Base-by-base conservation (phyloP, 352 stramenopile genomes). In the Pythium sukuiense region DNA sequence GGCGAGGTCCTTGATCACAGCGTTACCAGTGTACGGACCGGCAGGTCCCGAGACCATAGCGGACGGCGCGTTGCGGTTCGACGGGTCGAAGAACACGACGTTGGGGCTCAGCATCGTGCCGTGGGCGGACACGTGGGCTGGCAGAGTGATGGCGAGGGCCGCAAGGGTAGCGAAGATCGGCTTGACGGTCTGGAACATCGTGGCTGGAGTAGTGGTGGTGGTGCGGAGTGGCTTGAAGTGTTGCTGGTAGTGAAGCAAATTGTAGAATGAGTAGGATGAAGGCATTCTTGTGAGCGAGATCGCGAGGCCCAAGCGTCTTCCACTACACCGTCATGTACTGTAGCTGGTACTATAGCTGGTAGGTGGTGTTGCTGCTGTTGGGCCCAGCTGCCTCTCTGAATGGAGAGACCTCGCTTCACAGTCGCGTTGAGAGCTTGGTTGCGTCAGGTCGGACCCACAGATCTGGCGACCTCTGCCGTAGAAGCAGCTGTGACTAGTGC, bases 21-120 rank as follows among this genome's bases (percentile, higher is more conserved):
- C 69, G 37, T 56, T 71, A 8, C 69, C 69, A 1, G 61, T 71
- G 69, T 79, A 82, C 9, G 67, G 69, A 1, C 72, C 75, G 6
- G 70, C 58, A 1, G 64, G 69, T 61, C 70, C 73, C 1, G 52
- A 29, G 5, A 37, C 13, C 14, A 49, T 20, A 0, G 54, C 59
- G 11, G 65, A 63, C 9, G 65, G 65, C 2, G 59, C 59, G 29
- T 72, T 67, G 13, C 48, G 46, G 59, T 72, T 72, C 46, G 27
- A 63, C 26, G 56, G 46, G 20, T 72, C 65, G 14, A 29, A 20
- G 54, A 72, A 72, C 1, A 35, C 59, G 33, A 49, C 37, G 46
- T 57, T 63, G 33, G 65, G 65, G 8, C 20, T 26, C 16, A 33
- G 18, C 32, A 72, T 63, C 11, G 54, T 30, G 33, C 65, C 65